Percentiles rank a stretch among this genome's conserved stretches.
Evolutionary conservation across 768 basidiomycete species (phyloP).

Genomic region (Serendipita sp.): DNA sequence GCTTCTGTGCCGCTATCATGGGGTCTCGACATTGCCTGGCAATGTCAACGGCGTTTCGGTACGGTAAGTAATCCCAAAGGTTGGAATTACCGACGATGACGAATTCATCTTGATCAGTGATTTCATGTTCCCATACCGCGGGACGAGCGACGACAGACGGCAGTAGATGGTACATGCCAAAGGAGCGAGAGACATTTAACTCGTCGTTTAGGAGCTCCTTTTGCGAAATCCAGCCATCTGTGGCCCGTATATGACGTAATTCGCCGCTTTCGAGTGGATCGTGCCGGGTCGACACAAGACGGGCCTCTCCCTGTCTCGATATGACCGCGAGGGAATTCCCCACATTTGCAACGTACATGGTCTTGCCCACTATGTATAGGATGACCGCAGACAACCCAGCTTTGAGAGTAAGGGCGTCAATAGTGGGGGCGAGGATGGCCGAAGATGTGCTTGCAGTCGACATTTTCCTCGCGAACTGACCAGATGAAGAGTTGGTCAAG

Average conservation of each 20-base stretch:
- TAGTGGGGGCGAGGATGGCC: constrained; percentile 12
- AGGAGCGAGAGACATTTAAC: constrained; percentile 78
- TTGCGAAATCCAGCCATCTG: constrained; percentile 90
- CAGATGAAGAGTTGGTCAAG: constrained; percentile 20
- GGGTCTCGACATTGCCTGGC: constrained; percentile 62
- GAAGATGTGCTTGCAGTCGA: constrained; percentile 41
- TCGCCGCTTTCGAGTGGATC: constrained; percentile 80
- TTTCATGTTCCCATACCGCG: constrained; percentile 46
- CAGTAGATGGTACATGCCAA: constrained; percentile 80
- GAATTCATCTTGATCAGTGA: constrained; percentile 83
- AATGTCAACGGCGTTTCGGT: constrained; percentile 93
- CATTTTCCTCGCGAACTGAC: constrained; percentile 32
- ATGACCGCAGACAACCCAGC: constrained; percentile 76
- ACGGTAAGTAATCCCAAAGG: constrained; percentile 85
- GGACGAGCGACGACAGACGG: constrained; percentile 86
- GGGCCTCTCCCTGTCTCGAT: constrained; percentile 56
- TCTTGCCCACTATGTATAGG: constrained; percentile 64
- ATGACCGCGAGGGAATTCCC: constrained; percentile 81
- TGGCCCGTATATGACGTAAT: constrained; percentile 69
- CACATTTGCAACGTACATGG: constrained; percentile 75
- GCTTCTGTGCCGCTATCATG: constrained; percentile 88
- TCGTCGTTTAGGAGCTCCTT: constrained; percentile 84
- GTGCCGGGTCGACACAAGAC: constrained; percentile 61
- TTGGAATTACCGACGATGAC: constrained; percentile 88
- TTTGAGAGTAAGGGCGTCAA: constrained; percentile 36